Evolutionary conservation across 345 rosid species (phyloP).

Genomic region (Cardamine resedifolia): DNA sequence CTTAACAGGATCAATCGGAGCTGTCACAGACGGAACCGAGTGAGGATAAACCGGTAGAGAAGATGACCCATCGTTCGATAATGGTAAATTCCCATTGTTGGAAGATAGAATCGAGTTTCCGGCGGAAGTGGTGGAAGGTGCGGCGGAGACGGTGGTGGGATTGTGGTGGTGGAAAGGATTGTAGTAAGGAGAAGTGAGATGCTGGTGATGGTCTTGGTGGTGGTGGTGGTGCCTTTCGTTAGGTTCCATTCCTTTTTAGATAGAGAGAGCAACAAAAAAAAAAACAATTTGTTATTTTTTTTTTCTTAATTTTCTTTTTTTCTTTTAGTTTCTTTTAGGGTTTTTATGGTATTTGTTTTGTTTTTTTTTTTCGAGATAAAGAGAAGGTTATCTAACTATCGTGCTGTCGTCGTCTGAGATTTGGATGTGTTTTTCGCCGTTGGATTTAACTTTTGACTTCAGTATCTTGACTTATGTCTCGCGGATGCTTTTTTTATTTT

Average conservation of each 20-base stretch:
- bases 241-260: constrained; percentile 56
- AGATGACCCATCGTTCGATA: constrained; percentile 40
- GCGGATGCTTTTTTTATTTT: neutral
- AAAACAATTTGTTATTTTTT: constrained; percentile 19
- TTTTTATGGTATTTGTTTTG: too few species aligned
- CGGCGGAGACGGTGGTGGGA: constrained; percentile 44
- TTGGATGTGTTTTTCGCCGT: constrained; percentile 25
- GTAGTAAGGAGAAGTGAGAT: constrained; percentile 51
- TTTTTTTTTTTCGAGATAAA: neutral
- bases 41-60: constrained; percentile 50
- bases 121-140: constrained; percentile 36
- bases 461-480: neutral
- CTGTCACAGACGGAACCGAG: constrained; percentile 62
- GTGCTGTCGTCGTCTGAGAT: constrained; percentile 30
- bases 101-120: constrained; percentile 41
- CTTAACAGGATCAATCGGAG: constrained; percentile 58
- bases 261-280: constrained; percentile 39
- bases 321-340: constrained; percentile 27
- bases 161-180: constrained; percentile 31
- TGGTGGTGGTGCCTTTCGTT: constrained; percentile 53
- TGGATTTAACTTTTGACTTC: constrained; percentile 27
- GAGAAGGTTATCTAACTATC: neutral
- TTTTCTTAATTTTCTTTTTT: constrained; percentile 22
- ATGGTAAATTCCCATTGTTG: constrained; percentile 65
- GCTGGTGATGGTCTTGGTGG: constrained; percentile 37